A percentile compares a stretch with the other conserved stretches of the same genome.
These are phyloP conservation scores for Sporisorium graminicola DNA, from an alignment of 1,284 basidiomycete species.

Conservation along the genomic window DNA sequence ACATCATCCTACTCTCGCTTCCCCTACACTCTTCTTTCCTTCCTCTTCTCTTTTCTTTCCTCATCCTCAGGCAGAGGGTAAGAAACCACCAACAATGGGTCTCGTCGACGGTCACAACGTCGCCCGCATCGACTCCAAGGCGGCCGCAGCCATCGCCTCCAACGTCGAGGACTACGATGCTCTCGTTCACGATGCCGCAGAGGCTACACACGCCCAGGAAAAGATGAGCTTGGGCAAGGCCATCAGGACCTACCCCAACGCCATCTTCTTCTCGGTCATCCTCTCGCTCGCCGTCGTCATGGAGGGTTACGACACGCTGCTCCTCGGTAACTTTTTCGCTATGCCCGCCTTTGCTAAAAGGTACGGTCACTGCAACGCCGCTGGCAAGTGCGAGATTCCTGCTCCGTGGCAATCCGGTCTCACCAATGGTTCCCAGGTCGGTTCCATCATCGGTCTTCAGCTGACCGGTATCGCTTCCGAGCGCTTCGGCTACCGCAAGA, in stretches of 20 bases:
- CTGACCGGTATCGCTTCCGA: constrained; percentile 71
- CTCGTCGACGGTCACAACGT: constrained; percentile 36
- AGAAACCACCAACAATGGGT: constrained; percentile 23
- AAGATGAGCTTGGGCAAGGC: constrained; percentile 71
- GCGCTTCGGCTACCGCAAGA: constrained; percentile 70
- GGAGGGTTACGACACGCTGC: constrained; percentile 71
- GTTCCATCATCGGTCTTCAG: constrained; percentile 71
- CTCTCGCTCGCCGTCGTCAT: constrained; percentile 72
- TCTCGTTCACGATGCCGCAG: constrained; percentile 69
- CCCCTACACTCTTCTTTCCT: constrained; percentile 1
- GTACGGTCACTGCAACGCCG: constrained; percentile 64
- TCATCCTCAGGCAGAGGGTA: neutral
- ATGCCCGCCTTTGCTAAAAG: constrained; percentile 67
- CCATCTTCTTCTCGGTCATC: constrained; percentile 71
- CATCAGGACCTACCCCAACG: constrained; percentile 71
- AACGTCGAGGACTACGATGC: constrained; percentile 65
- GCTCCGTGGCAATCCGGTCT: constrained; percentile 72
- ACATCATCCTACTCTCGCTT: constrained; percentile 8
- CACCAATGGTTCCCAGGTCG: constrained; percentile 43
- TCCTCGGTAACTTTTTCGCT: constrained; percentile 69
- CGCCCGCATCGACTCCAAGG: constrained; percentile 58
- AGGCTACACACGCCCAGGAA: constrained; percentile 69
- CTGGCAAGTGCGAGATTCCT: constrained; percentile 70
- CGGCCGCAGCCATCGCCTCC: constrained; percentile 50
- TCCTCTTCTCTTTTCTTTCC: neutral